Base-by-base conservation (phyloP, 164 flowering plant species). In the Vitis rotundifolia region DNA sequence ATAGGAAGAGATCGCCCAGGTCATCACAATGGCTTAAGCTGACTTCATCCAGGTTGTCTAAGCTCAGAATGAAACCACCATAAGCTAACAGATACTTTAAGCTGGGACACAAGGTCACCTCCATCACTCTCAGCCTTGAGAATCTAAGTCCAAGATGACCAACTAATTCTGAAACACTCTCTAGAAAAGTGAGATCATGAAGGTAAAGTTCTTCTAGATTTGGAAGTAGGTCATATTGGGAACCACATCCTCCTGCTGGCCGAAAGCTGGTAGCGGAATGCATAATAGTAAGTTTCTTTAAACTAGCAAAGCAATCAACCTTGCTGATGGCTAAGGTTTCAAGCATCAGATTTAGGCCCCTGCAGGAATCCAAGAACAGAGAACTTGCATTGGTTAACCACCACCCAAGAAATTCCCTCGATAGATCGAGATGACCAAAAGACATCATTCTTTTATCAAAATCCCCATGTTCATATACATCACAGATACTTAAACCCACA, bases 151-250 rank as follows among this genome's bases (percentile, higher is more conserved):
- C 69, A 29, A 57, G 69, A 14, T 51, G 58, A 9, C 49, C 69
- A 26, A 64, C 53, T 28, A 64, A 14, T 16, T 49, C 64, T 50
- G 52, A 65, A 59, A 71, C 31, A 49, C 64, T 64, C 10, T 13
- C 26, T 5, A 58, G 9, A 16, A 28, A 10, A 8, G 15, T 1
- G 14, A 58, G 58, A 7, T 13, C 37, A 12, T 16, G 51, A 51
- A 71, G 63, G 49, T 59, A 28, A 47, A 71, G 58, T 59, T 71
- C 59, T 51, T 71, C 74, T 18, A 71, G 5, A 28, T 71, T 64
- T 50, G 74, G 74, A 12, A 71, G 61, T 8, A 71, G 18, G 37
- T 71, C 69, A 49, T 16, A 11, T 14, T 11, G 31, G 7, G 68
- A 56, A 13, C 59, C 49, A 57, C 69, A 69, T 59, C 59, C 59